Conservation (phyloP, 176 grass and related monocot genomes). For the Juncus effusus region DNA sequence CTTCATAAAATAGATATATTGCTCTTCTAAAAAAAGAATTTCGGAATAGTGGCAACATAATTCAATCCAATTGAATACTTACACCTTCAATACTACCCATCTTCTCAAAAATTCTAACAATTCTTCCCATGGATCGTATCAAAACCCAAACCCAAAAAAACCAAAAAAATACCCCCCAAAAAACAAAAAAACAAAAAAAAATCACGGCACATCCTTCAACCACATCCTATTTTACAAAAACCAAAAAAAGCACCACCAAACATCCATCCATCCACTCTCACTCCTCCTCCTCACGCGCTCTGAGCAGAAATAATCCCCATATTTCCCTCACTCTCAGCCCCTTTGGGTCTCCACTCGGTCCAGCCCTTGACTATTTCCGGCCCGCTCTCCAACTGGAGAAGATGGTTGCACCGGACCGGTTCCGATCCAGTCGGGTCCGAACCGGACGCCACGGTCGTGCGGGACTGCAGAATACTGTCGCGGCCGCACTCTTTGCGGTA, state of each 20-base stretch:
- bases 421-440: conserved; percentile 19
- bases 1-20: too few relatives aligned
- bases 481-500: conserved; percentile 91
- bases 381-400: conserved; percentile 77
- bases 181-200: conserved; percentile 13
- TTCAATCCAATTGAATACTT: conserved; percentile 24
- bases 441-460: conserved; percentile 42
- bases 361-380: conserved; percentile 75
- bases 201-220: neutral
- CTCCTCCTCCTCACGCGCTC: conserved; percentile 34
- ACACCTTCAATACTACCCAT: conserved; percentile 30
- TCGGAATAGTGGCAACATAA: conserved; percentile 6
- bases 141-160: conserved; percentile 12
- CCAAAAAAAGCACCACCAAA: conserved; percentile 7
- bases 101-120: conserved; percentile 14
- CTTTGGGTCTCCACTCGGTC: conserved; percentile 81
- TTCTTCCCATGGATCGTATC: conserved; percentile 23
- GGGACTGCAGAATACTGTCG: conserved; percentile 82
- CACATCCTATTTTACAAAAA: conserved; percentile 17
- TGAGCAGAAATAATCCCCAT: conserved; percentile 33
- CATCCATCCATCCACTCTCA: neutral
- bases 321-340: conserved; percentile 35
- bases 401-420: conserved; percentile 71
- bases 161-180: too few relatives aligned
- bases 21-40: neutral